phyloP scores from a whole-genome alignment of 352 stramenopile genomes.

The Globisporangium takayamanum region DNA sequence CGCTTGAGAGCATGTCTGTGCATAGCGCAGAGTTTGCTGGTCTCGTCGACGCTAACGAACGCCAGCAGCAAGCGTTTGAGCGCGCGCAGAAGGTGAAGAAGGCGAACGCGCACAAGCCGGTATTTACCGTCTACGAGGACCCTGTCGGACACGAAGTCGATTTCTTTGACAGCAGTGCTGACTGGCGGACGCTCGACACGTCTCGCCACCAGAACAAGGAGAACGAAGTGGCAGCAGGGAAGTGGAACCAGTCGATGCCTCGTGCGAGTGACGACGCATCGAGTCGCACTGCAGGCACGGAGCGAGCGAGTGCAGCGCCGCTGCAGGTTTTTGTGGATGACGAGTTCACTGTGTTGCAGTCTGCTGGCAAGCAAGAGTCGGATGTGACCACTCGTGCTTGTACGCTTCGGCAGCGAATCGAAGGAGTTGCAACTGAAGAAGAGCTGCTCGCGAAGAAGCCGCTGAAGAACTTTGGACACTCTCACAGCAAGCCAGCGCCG shows the following conservation, averaged over 20 bases:
- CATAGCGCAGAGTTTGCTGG: constrained; percentile 46
- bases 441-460: constrained; percentile 66
- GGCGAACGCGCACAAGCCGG: constrained; percentile 68
- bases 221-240: constrained; percentile 45
- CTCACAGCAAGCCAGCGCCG: neutral
- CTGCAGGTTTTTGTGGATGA: constrained; percentile 80
- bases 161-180: constrained; percentile 46
- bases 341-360: constrained; percentile 30
- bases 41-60: constrained; percentile 47
- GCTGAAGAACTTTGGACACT: constrained; percentile 61
- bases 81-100: constrained; percentile 51
- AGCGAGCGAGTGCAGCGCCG: constrained; percentile 3
- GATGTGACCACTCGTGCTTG: constrained; percentile 47
- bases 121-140: constrained; percentile 83
- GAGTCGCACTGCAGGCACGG: neutral
- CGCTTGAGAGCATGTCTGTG: constrained; percentile 54
- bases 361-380: constrained; percentile 11
- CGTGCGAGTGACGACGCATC: neutral
- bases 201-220: constrained; percentile 75
- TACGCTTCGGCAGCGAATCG: constrained; percentile 66
- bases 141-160: constrained; percentile 43
- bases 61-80: constrained; percentile 52
- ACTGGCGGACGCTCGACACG: constrained; percentile 66
- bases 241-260: constrained; percentile 37
- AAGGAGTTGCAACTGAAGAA: constrained; percentile 64